Conservation (phyloP, 2,329 filamentous ascomycete genomes). For the Aquanectria penicillioides region DNA sequence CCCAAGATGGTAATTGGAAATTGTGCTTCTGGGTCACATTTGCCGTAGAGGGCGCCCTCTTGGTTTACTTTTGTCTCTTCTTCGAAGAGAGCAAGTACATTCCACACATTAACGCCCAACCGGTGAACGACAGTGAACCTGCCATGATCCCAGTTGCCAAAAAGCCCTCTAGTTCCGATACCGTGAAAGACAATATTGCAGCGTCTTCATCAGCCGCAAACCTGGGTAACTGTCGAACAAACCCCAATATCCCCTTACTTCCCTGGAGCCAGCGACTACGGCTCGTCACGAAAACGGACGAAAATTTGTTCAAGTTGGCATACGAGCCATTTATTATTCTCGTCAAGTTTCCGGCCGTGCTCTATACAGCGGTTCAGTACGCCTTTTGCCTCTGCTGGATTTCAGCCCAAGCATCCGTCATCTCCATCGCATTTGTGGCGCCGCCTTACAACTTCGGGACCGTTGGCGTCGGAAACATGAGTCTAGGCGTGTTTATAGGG, state of each 20-base stretch:
- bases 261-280: constrained; percentile 16
- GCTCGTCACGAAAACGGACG: constrained; percentile 27
- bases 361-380: constrained; percentile 50
- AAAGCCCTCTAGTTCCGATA: background rate
- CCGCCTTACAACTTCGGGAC: constrained; percentile 43
- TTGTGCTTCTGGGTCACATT: constrained; percentile 37
- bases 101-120: constrained; percentile 16
- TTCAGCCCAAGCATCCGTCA: constrained; percentile 44
- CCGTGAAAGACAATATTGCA: background rate
- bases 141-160: background rate
- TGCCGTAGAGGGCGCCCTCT: constrained; percentile 23
- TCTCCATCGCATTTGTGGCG: constrained; percentile 45
- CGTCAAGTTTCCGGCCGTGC: constrained; percentile 46
- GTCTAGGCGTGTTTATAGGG: constrained; percentile 44
- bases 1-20: constrained; percentile 37
- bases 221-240: background rate
- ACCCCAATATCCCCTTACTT: constrained; percentile 14
- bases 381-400: constrained; percentile 49
- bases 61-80: constrained; percentile 28
- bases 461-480: constrained; percentile 36
- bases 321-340: constrained; percentile 13
- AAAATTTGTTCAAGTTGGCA: constrained; percentile 19
- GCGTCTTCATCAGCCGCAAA: background rate
- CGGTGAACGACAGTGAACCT: background rate
- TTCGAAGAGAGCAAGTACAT: constrained; percentile 45